Evolutionary conservation across 352 stramenopile genomes (phyloP), one percentile per base, ranked within the genome.

Genomic region (Pythium monospermum): DNA sequence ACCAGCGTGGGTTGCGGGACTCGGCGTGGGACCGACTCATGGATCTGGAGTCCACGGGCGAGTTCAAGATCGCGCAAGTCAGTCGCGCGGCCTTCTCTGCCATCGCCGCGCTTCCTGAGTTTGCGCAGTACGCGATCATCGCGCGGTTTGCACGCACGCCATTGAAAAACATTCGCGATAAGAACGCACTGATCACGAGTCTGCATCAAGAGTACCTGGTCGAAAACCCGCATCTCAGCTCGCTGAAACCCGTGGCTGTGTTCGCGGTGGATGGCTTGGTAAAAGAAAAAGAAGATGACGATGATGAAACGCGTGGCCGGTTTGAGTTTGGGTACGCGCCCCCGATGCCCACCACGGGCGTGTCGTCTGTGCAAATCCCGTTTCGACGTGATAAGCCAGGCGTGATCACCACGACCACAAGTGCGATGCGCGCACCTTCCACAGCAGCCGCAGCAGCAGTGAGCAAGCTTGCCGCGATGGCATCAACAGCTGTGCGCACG

Each of bases 181-280:
- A 93, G 67, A 90, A 93, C 42, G 73, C 72, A 1, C 66, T 87
- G 36, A 63, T 93, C 28, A 78, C 85, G 69, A 71, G 73, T n/a
- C 65, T 89, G 12, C 76, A 76, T 41, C 64, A 71, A 22, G 77
- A 89, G 42, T 93, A 93, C 33, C 57, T 83, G 18, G 69, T 78
- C 36, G 82, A 93, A 26, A 87, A 93, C 43, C 82, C 79, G 7
- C 66, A 78, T 38, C 35, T 93, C 13, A 47, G 57, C 1, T 57
- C 55, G 11, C 58, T 93, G 26, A 65, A 77, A 45, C 68, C 64
- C 11, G 73, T 87, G 18, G 67, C 64, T 15, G 43, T 49, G n/a
- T 76, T 72, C 35, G 53, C 83, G 11, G 70, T 55, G 1, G 72
- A 85, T 38, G 68, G 67, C 41, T 68, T 57, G 13, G n/a, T n/a